Evolutionary conservation across 2,329 filamentous ascomycete genomes (phyloP).

Genomic region (Chaetomium sp.): DNA sequence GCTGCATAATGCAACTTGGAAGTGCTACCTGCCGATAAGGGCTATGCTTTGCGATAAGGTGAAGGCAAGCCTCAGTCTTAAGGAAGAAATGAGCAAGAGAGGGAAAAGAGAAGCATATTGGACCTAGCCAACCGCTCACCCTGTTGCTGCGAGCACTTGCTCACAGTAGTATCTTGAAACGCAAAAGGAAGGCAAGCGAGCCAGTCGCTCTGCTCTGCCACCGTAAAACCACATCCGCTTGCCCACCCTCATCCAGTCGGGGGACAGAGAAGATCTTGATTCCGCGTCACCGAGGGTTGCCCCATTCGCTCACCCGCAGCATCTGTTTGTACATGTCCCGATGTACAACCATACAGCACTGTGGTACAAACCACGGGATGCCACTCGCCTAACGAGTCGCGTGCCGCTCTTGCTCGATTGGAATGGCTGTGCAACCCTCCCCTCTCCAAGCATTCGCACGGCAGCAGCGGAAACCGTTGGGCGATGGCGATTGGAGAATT

Average conservation of each 20-base stretch:
- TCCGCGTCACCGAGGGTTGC: background rate
- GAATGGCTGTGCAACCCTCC: conserved; percentile 4
- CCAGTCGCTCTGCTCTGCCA: background rate
- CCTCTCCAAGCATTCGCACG: background rate
- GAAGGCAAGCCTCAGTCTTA: background rate
- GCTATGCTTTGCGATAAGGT: background rate
- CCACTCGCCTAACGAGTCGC: conserved; percentile 8
- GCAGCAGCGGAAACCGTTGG: background rate
- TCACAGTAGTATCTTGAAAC: background rate
- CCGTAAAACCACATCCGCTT: background rate
- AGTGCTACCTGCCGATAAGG: background rate
- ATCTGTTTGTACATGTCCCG: background rate
- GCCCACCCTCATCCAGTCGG: background rate
- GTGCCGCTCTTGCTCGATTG: conserved; percentile 13
- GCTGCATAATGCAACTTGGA: background rate
- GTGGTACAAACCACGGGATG: conserved; percentile 9
- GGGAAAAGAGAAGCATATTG: background rate
- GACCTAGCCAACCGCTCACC: background rate
- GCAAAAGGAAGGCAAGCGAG: background rate
- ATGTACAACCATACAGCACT: background rate
- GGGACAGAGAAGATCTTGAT: background rate
- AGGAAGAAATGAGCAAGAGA: background rate
- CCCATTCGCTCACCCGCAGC: background rate
- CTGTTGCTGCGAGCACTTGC: background rate
- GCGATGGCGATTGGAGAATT: conserved; percentile 8